phyloP scores from a whole-genome alignment of 345 rosid species.

The Rhizophora mangle region DNA sequence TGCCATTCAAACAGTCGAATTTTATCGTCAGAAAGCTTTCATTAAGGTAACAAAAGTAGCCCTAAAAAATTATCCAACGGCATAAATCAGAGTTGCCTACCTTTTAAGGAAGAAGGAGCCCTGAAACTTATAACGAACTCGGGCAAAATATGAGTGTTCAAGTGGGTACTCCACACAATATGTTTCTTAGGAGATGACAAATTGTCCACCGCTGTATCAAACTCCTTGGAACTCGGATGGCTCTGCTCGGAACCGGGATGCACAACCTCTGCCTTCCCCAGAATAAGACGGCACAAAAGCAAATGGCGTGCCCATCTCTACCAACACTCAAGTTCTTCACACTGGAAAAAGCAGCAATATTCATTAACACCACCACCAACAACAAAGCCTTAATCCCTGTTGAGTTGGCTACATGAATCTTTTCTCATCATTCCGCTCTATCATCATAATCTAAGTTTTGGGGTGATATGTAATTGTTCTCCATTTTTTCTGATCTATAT shows the following conservation, averaged over 20 bases:
- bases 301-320: constrained; percentile 59
- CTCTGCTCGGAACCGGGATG: constrained; percentile 45
- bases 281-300: constrained; percentile 61
- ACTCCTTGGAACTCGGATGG: constrained; percentile 59
- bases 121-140: constrained; percentile 60
- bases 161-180: constrained; percentile 63
- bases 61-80: background rate
- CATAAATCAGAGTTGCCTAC: constrained; percentile 26
- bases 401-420: too few relatives aligned
- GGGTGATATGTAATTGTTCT: too few relatives aligned
- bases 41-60: background rate
- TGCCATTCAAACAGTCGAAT: constrained; percentile 17
- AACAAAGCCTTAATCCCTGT: too few relatives aligned
- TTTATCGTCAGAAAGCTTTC: background rate
- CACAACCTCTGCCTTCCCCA: constrained; percentile 68
- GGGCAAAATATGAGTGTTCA: constrained; percentile 71
- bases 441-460: too few relatives aligned
- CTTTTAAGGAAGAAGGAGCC: constrained; percentile 42
- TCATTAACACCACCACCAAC: too few relatives aligned
- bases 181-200: constrained; percentile 50
- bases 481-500: background rate
- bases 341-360: constrained; percentile 24
- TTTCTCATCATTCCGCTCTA: too few relatives aligned
- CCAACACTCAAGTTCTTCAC: constrained; percentile 41
- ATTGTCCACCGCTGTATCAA: constrained; percentile 67